Conservation (phyloP, 1,284 basidiomycete genomes). For the Cystobasidium slooffiae region DNA sequence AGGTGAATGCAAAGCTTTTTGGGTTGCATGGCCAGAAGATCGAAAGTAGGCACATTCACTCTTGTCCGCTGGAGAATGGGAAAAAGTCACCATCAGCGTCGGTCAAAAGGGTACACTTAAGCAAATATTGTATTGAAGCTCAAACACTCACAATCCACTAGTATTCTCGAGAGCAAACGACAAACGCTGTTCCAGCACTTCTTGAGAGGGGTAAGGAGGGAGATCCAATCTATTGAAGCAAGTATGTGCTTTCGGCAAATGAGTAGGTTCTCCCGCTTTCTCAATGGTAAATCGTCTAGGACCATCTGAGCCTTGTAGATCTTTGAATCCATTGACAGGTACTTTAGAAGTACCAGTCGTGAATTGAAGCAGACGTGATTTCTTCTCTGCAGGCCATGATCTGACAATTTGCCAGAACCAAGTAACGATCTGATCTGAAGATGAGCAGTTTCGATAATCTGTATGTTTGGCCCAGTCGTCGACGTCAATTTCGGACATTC, state of each 20-base stretch:
- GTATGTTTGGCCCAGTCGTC: conserved; percentile 69
- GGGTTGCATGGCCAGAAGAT: no score
- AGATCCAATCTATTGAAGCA: conserved; percentile 73
- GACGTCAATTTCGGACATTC: conserved; percentile 95
- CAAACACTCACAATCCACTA: conserved; percentile 30
- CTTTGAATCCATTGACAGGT: conserved; percentile 99
- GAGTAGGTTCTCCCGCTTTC: conserved; percentile 64
- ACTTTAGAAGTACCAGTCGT: conserved; percentile 96
- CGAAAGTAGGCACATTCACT: background rate
- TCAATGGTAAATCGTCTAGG: conserved; percentile 94
- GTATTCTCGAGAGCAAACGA: conserved; percentile 70
- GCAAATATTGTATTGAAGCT: background rate
- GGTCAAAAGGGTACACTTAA: background rate
- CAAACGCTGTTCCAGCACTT: conserved; percentile 84
- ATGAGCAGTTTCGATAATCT: conserved; percentile 64
- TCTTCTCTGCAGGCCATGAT: conserved; percentile 94
- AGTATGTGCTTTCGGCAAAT: conserved; percentile 61
- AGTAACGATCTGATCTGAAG: conserved; percentile 66
- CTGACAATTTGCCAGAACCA: conserved; percentile 99
- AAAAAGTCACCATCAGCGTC: background rate
- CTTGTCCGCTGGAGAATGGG: conserved; percentile 18
- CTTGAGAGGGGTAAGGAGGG: conserved; percentile 88
- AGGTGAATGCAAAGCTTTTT: background rate
- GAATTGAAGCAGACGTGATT: conserved; percentile 91
- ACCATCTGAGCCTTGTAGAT: conserved; percentile 95